Conservation (phyloP, 179 eudicot genomes). For the Amaranthus tricolor region DNA sequence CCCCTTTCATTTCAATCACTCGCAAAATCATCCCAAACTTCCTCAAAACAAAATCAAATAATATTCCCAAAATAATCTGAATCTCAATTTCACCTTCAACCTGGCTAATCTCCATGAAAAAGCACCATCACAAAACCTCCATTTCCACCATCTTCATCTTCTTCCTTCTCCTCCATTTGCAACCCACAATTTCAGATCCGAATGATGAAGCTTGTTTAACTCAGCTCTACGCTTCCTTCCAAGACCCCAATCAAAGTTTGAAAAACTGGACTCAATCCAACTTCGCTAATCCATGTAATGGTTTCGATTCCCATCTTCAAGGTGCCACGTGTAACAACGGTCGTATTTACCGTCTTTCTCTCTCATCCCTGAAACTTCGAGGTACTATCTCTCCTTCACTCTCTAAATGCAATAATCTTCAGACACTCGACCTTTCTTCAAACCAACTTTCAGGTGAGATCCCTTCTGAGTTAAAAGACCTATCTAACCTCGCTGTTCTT, state of each 20-base stretch:
- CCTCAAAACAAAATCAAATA: background rate
- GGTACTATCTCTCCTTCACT: slow-evolving; percentile 71
- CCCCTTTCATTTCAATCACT: no score
- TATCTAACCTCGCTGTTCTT: slow-evolving; percentile 68
- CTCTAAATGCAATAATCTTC: slow-evolving; percentile 74
- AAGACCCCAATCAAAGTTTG: slow-evolving; percentile 51
- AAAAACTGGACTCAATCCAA: slow-evolving; percentile 57
- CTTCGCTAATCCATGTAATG: slow-evolving; percentile 59
- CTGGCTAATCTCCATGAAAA: slow-evolving; percentile 15
- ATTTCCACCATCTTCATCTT: background rate
- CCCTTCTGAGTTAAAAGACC: slow-evolving; percentile 47
- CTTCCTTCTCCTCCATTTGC: background rate
- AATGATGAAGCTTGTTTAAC: slow-evolving; percentile 63
- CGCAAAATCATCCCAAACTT: background rate
- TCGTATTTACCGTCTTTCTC: slow-evolving; percentile 71
- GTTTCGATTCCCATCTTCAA: slow-evolving; percentile 52
- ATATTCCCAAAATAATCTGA: background rate
- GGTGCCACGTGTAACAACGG: slow-evolving; percentile 91
- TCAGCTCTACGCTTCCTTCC: slow-evolving; percentile 45
- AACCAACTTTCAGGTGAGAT: slow-evolving; percentile 59
- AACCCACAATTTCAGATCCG: slow-evolving; percentile 46
- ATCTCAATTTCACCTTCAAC: background rate
- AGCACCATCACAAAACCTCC: slow-evolving; percentile 1
- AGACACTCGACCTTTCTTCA: slow-evolving; percentile 77
- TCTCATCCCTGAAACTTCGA: slow-evolving; percentile 44